A percentile compares a stretch with the other conserved stretches of the same genome.
phyloP scores from a whole-genome alignment of 2,329 filamentous ascomycete species.

The Xylaria multiplex region DNA sequence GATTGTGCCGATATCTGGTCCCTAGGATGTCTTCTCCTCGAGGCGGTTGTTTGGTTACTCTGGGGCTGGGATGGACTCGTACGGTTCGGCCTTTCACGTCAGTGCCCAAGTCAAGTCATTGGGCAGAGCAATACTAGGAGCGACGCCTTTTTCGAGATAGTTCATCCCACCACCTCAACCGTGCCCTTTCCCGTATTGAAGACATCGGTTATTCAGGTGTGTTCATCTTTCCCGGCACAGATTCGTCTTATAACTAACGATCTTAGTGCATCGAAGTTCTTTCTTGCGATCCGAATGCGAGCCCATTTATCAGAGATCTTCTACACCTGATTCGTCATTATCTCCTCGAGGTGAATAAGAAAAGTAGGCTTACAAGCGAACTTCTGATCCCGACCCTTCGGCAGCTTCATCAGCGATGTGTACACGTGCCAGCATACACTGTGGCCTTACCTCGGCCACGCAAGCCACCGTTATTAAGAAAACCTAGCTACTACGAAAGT shows the following conservation, averaged over 20 bases:
- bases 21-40: slow-evolving; percentile 1
- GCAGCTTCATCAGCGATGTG: background rate
- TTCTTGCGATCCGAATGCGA: background rate
- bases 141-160: no score
- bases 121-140: no score
- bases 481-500: background rate
- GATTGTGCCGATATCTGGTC: slow-evolving; percentile 11
- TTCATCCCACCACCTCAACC: no score
- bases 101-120: no score
- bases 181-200: no score
- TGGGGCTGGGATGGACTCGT: background rate
- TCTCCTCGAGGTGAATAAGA: slow-evolving; percentile 8
- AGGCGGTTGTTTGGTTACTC: slow-evolving; percentile 4
- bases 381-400: background rate
- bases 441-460: slow-evolving; percentile 23
- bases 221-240: no score
- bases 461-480: slow-evolving; percentile 21
- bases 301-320: slow-evolving; percentile 1
- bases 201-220: no score
- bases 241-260: no score
- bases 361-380: background rate
- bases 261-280: background rate
- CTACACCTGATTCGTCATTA: background rate
- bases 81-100: no score
- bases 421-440: slow-evolving; percentile 17